Percentiles rank a stretch among this genome's conserved stretches.
phyloP scores from a whole-genome alignment of 108 stramenopile genomes.

The Nitzschia palea region DNA sequence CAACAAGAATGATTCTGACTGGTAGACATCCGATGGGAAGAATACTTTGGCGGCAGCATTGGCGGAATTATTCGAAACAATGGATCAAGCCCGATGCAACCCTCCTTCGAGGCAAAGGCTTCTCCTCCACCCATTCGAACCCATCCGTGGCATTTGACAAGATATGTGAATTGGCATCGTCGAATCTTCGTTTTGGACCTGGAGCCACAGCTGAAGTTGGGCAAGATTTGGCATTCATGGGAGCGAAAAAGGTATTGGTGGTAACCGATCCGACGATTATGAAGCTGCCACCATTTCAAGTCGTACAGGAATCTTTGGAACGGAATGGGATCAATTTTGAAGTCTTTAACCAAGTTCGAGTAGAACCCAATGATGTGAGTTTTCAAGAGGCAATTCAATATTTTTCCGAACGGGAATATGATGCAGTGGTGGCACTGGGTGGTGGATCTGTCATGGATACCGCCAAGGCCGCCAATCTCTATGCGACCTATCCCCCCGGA shows the following conservation, averaged over 20 bases:
- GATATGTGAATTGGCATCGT: conserved; percentile 53
- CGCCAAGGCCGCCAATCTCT: conserved; percentile 64
- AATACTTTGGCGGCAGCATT: too few relatives aligned
- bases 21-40: too few relatives aligned
- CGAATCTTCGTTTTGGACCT: conserved; percentile 47
- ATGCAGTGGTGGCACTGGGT: conserved; percentile 62
- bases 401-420: conserved; percentile 33
- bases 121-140: too few relatives aligned
- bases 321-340: conserved; percentile 16
- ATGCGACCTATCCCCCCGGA: conserved; percentile 31
- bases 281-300: conserved; percentile 27
- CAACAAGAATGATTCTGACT: too few relatives aligned
- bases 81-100: too few relatives aligned
- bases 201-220: conserved; percentile 52
- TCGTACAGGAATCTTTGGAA: conserved; percentile 40
- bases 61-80: too few relatives aligned
- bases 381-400: conserved; percentile 50
- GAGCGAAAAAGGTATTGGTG: conserved; percentile 37
- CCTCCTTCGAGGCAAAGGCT: too few relatives aligned
- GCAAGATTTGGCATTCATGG: conserved; percentile 32
- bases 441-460: conserved; percentile 68
- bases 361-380: conserved; percentile 46
- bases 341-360: conserved; percentile 46
- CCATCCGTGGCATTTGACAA: conserved; percentile 13
- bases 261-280: conserved; percentile 44